These are phyloP conservation scores for Haplosporangium sp. DNA, from an alignment of 371 early-diverging fungal species.

Conservation along the genomic window DNA sequence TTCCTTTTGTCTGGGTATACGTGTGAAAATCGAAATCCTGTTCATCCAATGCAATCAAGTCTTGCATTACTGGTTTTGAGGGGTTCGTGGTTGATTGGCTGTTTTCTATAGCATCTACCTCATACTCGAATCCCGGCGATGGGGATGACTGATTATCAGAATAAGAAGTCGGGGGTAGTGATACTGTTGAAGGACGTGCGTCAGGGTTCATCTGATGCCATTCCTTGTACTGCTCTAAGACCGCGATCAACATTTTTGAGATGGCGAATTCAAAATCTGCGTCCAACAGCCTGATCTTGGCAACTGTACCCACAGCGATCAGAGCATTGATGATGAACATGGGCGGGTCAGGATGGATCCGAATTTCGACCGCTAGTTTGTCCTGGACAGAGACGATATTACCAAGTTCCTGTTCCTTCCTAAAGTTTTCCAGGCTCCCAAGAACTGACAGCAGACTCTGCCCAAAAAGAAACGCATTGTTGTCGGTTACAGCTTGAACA, in stretches of 20 bases:
- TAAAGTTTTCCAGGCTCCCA: background rate
- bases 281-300: slow-evolving; percentile 15
- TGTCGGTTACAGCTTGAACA: slow-evolving; percentile 12
- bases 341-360: slow-evolving; percentile 20
- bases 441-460: slow-evolving; percentile 16
- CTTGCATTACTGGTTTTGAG: background rate
- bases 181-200: background rate
- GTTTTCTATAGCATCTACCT: background rate
- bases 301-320: slow-evolving; percentile 30
- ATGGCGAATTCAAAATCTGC: slow-evolving; percentile 29
- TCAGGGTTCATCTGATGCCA: slow-evolving; percentile 6
- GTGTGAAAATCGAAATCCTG: background rate
- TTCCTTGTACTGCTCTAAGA: slow-evolving; percentile 2
- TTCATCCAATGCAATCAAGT: slow-evolving; percentile 29
- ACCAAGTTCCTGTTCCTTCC: background rate
- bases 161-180: background rate
- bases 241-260: slow-evolving; percentile 16
- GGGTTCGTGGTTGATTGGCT: background rate
- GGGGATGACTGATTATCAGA: slow-evolving; percentile 2
- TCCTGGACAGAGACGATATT: slow-evolving; percentile 1
- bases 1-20: background rate
- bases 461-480: slow-evolving; percentile 36
- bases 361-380: slow-evolving; percentile 11
- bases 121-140: background rate
- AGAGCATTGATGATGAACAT: slow-evolving; percentile 28